A percentile compares a stretch with the other conserved stretches of the same genome.
These are phyloP conservation scores for Jaltomata sinuosa DNA, from an alignment of 257 asterid genomes.

Conservation along the genomic window DNA sequence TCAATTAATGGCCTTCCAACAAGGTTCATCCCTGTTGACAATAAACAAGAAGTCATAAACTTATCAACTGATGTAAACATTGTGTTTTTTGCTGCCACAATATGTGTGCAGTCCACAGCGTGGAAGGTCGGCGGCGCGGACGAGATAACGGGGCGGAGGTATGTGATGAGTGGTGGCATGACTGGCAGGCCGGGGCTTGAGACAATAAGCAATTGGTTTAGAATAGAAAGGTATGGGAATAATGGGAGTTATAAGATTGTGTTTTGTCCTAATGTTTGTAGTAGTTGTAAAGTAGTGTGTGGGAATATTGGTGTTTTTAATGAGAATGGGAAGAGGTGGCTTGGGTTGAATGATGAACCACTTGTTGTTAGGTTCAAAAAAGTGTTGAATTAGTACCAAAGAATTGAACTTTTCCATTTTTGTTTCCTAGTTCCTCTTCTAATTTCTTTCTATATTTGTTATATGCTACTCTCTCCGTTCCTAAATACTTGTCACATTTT, in stretches of 20 bases:
- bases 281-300: conserved; percentile 25
- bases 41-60: conserved; percentile 3
- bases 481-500: no score
- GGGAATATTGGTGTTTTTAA: conserved; percentile 36
- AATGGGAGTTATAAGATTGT: conserved; percentile 30
- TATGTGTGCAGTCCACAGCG: conserved; percentile 45
- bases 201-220: conserved; percentile 45
- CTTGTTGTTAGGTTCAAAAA: conserved; percentile 29
- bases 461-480: no score
- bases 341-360: conserved; percentile 35
- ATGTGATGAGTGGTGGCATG: conserved; percentile 33
- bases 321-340: conserved; percentile 42
- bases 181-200: conserved; percentile 33
- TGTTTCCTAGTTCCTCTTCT: background rate
- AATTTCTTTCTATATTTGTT: conserved; percentile 10
- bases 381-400: background rate
- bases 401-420: background rate
- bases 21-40: conserved; percentile 22
- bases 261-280: conserved; percentile 41
- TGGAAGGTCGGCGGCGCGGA: conserved; percentile 32
- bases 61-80: conserved; percentile 31
- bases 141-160: conserved; percentile 20
- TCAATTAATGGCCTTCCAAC: conserved; percentile 38
- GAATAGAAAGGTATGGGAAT: conserved; percentile 23
- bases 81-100: conserved; percentile 34